Evolutionary conservation across 2,329 filamentous ascomycete species (phyloP).

Genomic region (Aspergillus niger): DNA sequence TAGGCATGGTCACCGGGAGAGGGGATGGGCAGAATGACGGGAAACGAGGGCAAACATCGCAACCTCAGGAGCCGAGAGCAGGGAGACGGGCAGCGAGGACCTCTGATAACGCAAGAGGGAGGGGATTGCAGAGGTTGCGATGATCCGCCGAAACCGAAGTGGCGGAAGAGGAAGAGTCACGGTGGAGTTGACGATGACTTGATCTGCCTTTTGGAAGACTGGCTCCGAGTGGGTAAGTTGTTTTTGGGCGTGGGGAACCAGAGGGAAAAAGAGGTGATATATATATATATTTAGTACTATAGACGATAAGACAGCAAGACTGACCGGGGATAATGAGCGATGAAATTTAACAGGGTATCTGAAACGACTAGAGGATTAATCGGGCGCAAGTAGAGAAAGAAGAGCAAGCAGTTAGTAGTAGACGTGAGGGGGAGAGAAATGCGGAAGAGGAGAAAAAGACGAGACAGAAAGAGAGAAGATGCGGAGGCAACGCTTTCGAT

Average conservation of each 20-base stretch:
- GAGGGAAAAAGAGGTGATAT: too few species aligned
- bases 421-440: background rate
- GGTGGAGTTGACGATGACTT: background rate
- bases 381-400: background rate
- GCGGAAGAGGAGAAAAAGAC: too few species aligned
- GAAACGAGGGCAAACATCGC: conserved; percentile 29
- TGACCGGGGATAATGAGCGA: background rate
- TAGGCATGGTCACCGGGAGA: conserved; percentile 34
- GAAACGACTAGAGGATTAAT: background rate
- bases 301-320: background rate
- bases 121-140: conserved; percentile 1
- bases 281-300: too few species aligned
- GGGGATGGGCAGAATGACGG: conserved; percentile 17
- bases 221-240: too few species aligned
- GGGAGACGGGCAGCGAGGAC: background rate
- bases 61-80: conserved; percentile 9
- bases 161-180: conserved; percentile 14
- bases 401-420: background rate
- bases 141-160: conserved; percentile 8
- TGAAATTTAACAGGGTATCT: background rate
- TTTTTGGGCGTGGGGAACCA: too few species aligned
- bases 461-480: background rate
- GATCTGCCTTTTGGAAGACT: background rate
- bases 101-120: background rate
- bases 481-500: background rate